Evolutionary conservation across 2,329 filamentous ascomycete genomes (phyloP).

Genomic region (Cladorrhinum sp.): DNA sequence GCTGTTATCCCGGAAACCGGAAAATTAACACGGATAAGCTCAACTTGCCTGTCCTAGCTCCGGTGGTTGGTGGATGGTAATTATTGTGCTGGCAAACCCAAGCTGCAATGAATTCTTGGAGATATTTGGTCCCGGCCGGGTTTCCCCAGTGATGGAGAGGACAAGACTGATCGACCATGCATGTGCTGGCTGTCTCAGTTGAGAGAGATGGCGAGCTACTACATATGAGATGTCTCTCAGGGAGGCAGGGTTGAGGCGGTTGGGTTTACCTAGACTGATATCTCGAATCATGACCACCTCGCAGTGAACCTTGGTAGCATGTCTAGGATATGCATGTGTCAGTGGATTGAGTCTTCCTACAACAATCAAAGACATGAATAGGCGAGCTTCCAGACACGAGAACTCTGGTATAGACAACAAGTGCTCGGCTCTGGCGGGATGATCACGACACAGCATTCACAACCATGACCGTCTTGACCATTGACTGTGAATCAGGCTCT

Average conservation of each 20-base stretch:
- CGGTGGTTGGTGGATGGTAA: too few relatives aligned
- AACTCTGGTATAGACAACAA: too few relatives aligned
- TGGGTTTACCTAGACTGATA: too few relatives aligned
- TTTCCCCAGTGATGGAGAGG: not conserved
- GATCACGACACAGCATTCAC: too few relatives aligned
- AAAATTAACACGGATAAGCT: not conserved
- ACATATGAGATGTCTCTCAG: not conserved
- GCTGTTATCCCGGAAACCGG: too few relatives aligned
- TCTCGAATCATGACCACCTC: constrained; percentile 25
- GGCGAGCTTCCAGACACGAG: not conserved
- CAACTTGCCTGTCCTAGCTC: too few relatives aligned
- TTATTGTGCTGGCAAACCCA: too few relatives aligned
- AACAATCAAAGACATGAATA: too few relatives aligned
- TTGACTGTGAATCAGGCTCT: not conserved
- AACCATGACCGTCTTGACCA: not conserved
- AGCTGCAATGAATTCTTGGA: too few relatives aligned
- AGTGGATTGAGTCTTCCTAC: too few relatives aligned
- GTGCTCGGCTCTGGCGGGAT: too few relatives aligned
- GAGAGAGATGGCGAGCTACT: not conserved
- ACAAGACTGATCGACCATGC: not conserved
- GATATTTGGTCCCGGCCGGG: not conserved
- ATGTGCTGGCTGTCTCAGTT: not conserved
- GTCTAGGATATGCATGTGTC: constrained; percentile 18
- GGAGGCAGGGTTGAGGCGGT: not conserved
- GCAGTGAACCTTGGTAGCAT: constrained; percentile 23